Percentiles rank a stretch among this genome's conserved stretches.
These are phyloP conservation scores for Endotrypanum monterogeii DNA, from an alignment of 208 protist genomes.

Conservation along the genomic window DNA sequence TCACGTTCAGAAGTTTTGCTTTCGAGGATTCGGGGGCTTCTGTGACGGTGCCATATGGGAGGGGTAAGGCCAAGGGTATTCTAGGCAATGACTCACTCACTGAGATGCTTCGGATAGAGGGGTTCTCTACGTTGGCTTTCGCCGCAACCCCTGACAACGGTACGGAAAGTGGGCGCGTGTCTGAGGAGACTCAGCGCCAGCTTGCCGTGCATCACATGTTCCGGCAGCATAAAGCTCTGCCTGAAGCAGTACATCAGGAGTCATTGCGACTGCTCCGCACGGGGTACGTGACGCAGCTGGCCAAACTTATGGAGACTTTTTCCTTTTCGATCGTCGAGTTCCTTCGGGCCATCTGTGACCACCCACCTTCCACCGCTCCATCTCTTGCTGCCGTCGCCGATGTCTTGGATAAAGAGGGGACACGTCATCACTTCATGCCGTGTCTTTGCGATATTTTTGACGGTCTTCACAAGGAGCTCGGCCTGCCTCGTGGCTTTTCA, in stretches of 20 bases:
- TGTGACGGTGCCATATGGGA: constrained; percentile 3
- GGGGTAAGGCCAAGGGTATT: not conserved
- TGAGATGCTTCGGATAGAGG: not conserved
- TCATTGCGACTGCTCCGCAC: constrained; percentile 31
- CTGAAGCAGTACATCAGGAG: constrained; percentile 26
- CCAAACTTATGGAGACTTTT: constrained; percentile 34
- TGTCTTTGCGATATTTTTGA: constrained; percentile 40
- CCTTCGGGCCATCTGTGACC: not conserved
- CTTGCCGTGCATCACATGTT: constrained; percentile 36
- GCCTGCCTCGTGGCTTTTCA: constrained; percentile 42
- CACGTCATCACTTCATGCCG: not conserved
- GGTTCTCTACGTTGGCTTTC: constrained; percentile 30
- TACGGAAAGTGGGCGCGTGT: constrained; percentile 8
- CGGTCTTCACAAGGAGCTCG: constrained; percentile 69
- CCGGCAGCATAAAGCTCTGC: constrained; percentile 17
- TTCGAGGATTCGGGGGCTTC: constrained; percentile 15
- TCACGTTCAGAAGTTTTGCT: constrained; percentile 20
- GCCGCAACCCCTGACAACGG: constrained; percentile 11
- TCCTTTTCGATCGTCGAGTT: constrained; percentile 30
- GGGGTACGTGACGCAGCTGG: constrained; percentile 30
- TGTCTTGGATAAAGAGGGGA: not conserved
- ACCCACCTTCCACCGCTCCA: not conserved
- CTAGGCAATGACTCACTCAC: not conserved
- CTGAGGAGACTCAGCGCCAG: constrained; percentile 29
- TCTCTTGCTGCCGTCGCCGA: not conserved